These are phyloP conservation scores for Aspergillus amoenus DNA, from an alignment of 2,329 filamentous ascomycete species.

Conservation along the genomic window DNA sequence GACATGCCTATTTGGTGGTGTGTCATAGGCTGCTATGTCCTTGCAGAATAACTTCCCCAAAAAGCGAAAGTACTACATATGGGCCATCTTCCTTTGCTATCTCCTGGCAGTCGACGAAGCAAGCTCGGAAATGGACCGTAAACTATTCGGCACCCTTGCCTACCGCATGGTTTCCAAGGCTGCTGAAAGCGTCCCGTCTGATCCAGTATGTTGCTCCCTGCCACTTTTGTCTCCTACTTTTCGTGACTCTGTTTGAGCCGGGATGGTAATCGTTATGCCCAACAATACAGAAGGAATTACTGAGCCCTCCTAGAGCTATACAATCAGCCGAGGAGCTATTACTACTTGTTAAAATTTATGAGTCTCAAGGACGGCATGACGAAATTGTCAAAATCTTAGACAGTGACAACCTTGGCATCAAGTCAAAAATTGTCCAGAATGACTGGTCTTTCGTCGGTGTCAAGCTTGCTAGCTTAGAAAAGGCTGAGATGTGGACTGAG, in stretches of 20 bases:
- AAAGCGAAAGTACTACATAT: constrained; percentile 49
- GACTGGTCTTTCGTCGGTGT: constrained; percentile 43
- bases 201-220: constrained; percentile 37
- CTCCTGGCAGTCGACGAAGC: constrained; percentile 37
- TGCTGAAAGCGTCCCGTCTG: constrained; percentile 42
- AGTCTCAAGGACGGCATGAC: constrained; percentile 38
- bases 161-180: constrained; percentile 52
- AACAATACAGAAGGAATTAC: constrained; percentile 37
- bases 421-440: constrained; percentile 43
- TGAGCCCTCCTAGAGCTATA: constrained; percentile 44
- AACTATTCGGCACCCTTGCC: constrained; percentile 51
- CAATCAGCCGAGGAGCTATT: constrained; percentile 48
- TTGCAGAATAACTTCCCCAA: constrained; percentile 51
- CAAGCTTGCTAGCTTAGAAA: constrained; percentile 40
- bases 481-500: constrained; percentile 40
- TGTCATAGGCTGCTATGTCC: constrained; percentile 47
- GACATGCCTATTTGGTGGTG: constrained; percentile 7
- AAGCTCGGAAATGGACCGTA: constrained; percentile 43
- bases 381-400: constrained; percentile 46
- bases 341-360: constrained; percentile 45
- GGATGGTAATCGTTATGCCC: constrained; percentile 19
- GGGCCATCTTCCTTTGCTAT: constrained; percentile 49
- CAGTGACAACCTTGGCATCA: constrained; percentile 42
- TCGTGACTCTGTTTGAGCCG: constrained; percentile 13
- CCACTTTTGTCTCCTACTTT: background rate